These are phyloP conservation scores for Penicillium cosmopolitanum DNA, from an alignment of 495 filamentous ascomycete genomes.

Conservation along the genomic window DNA sequence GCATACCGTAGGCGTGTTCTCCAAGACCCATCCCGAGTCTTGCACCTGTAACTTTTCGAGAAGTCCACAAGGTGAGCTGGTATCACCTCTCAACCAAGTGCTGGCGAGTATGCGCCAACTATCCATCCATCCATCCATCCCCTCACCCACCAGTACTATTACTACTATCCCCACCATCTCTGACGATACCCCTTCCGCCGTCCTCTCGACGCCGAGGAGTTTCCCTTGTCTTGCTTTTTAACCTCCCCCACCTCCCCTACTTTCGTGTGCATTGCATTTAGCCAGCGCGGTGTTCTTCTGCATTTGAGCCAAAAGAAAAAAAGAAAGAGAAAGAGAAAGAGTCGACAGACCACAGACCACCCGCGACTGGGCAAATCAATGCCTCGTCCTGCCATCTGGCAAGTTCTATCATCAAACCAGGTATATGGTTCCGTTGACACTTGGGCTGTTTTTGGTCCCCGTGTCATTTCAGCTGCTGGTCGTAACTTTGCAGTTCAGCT, in stretches of 20 bases:
- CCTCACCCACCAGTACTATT: background rate
- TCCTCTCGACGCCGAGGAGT: constrained; percentile 14
- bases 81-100: constrained; percentile 9
- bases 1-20: constrained; percentile 76
- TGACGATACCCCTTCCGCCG: constrained; percentile 12
- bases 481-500: constrained; percentile 26
- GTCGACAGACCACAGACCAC: background rate
- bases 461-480: constrained; percentile 20
- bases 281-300: constrained; percentile 23
- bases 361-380: background rate
- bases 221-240: constrained; percentile 6
- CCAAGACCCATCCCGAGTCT: constrained; percentile 55
- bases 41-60: constrained; percentile 46
- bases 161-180: background rate
- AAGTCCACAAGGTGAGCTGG: constrained; percentile 41
- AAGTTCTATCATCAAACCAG: background rate
- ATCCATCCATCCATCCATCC: constrained; percentile 10
- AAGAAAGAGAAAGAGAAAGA: background rate
- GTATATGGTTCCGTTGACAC: background rate
- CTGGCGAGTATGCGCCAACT: constrained; percentile 6
- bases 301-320: constrained; percentile 8
- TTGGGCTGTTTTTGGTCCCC: background rate
- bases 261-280: constrained; percentile 23
- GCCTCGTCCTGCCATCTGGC: background rate
- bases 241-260: background rate